phyloP scores from a whole-genome alignment of 768 basidiomycete species.

The Suillus subaureus region DNA sequence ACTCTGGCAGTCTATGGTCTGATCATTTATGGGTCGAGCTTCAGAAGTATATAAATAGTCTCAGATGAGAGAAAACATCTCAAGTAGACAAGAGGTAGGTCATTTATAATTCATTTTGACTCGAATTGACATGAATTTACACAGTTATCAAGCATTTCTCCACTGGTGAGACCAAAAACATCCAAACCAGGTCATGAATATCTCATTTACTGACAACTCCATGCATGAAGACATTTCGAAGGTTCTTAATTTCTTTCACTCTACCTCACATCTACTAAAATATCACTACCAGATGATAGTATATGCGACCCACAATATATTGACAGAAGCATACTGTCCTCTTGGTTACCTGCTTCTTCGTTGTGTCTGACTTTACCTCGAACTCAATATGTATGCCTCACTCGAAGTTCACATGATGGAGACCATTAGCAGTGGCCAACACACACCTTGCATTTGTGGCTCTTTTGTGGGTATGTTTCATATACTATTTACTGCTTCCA shows the following conservation, averaged over 20 bases:
- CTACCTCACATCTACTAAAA: neutral
- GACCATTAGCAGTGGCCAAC: neutral
- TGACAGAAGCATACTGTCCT: neutral
- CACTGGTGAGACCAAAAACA: constrained; percentile 24
- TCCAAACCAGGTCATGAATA: constrained; percentile 26
- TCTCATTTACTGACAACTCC: constrained; percentile 35
- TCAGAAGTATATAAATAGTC: constrained; percentile 18
- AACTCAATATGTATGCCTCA: neutral
- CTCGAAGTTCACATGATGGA: neutral
- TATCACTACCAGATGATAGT: neutral
- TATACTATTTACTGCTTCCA: neutral
- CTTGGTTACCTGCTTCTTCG: neutral
- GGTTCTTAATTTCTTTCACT: constrained; percentile 21
- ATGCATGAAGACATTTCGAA: constrained; percentile 41
- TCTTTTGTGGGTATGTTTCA: neutral
- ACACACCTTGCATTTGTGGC: neutral
- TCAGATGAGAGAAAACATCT: constrained; percentile 9
- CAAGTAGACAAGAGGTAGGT: constrained; percentile 19
- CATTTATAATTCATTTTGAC: neutral
- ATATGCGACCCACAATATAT: neutral
- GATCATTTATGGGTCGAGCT: constrained; percentile 16
- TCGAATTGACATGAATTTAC: neutral
- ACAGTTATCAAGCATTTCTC: neutral
- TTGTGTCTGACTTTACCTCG: neutral
- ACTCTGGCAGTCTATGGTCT: constrained; percentile 14